phyloP scores from a whole-genome alignment of 495 filamentous ascomycete species.

The Neurospora hispaniola region DNA sequence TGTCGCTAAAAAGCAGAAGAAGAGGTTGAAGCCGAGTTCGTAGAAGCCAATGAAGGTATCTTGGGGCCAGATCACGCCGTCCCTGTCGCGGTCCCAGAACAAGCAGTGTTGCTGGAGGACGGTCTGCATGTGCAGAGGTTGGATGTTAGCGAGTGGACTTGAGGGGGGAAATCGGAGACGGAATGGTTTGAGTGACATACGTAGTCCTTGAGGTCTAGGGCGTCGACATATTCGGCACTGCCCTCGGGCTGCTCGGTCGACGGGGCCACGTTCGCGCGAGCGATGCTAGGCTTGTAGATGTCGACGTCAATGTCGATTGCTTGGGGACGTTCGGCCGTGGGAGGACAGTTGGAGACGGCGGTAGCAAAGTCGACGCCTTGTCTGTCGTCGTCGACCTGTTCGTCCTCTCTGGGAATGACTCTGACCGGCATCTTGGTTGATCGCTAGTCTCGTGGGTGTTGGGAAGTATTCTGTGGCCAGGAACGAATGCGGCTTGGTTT shows the following conservation, averaged over 20 bases:
- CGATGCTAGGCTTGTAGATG: slow-evolving; percentile 14
- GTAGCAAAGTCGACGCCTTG: slow-evolving; percentile 5
- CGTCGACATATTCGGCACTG: slow-evolving; percentile 10
- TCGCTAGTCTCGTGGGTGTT: neutral
- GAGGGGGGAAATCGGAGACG: neutral
- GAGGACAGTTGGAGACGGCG: neutral
- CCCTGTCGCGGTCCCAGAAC: slow-evolving; percentile 37
- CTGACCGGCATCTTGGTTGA: neutral
- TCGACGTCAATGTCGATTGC: slow-evolving; percentile 4
- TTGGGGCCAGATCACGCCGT: slow-evolving; percentile 41
- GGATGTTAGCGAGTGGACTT: neutral
- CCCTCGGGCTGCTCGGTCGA: slow-evolving; percentile 22
- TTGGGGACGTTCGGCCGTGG: slow-evolving; percentile 7
- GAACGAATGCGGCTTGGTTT: neutral
- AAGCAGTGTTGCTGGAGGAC: slow-evolving; percentile 44
- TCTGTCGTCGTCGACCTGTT: neutral
- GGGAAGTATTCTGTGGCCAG: neutral
- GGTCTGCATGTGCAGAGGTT: slow-evolving; percentile 9
- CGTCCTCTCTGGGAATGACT: neutral
- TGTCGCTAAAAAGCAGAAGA: slow-evolving; percentile 33
- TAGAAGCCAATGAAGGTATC: slow-evolving; percentile 47
- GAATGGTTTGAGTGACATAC: neutral
- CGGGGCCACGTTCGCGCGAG: slow-evolving; percentile 27
- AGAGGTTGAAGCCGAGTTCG: slow-evolving; percentile 37
- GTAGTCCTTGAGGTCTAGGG: neutral